Percentiles rank a stretch among this genome's conserved stretches.
These are phyloP conservation scores for Dendrocalamus sinicus DNA, from an alignment of 176 grass and related monocot species.

Conservation along the genomic window DNA sequence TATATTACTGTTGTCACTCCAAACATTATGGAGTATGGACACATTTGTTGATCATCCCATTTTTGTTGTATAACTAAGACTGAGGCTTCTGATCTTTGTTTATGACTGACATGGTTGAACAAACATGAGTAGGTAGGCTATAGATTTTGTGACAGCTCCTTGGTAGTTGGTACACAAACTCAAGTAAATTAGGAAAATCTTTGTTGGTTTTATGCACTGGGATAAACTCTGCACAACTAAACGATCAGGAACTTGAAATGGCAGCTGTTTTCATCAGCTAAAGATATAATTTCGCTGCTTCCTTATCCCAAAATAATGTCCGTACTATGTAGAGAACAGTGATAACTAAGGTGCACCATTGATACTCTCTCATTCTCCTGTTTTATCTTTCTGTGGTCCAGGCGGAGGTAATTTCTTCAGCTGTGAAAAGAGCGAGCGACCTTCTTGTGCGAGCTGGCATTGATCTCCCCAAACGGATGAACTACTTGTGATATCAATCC, in stretches of 20 bases:
- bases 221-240: background rate
- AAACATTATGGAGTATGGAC: background rate
- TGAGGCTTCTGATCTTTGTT: background rate
- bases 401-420: conserved; percentile 46
- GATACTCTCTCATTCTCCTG: background rate
- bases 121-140: background rate
- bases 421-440: conserved; percentile 37
- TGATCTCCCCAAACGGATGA: conserved; percentile 48
- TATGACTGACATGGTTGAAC: background rate
- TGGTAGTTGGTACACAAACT: background rate
- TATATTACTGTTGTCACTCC: background rate
- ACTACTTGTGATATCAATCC: conserved; percentile 25
- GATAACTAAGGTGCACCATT: background rate
- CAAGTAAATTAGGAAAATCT: background rate
- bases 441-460: conserved; percentile 48
- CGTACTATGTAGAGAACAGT: background rate
- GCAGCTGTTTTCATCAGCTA: background rate
- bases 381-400: conserved; percentile 26
- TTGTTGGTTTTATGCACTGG: background rate
- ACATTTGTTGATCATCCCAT: background rate
- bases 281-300: background rate
- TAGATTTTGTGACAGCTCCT: background rate
- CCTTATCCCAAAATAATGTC: background rate
- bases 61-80: background rate
- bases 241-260: background rate